Evolutionary conservation across 352 stramenopile species (phyloP).

Genomic region (Pythium chondricola): DNA sequence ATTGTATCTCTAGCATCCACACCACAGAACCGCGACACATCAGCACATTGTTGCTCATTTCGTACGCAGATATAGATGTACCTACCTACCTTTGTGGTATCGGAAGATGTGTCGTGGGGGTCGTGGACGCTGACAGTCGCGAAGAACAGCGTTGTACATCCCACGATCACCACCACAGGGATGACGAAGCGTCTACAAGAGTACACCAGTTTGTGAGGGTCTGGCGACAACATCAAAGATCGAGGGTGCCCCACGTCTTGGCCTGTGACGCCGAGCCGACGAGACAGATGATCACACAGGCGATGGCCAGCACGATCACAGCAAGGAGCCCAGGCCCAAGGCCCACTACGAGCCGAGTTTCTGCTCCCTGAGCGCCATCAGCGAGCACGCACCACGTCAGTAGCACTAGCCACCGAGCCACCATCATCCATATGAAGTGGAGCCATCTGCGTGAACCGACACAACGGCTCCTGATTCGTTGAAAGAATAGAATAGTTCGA

Average conservation of each 20-base stretch:
- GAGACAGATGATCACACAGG: conserved; percentile 23
- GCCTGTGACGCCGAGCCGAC: conserved; percentile 23
- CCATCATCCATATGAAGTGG: background rate
- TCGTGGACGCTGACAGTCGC: conserved; percentile 25
- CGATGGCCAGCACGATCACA: conserved; percentile 28
- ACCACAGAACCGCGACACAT: background rate
- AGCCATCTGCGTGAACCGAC: conserved; percentile 9
- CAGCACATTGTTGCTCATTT: background rate
- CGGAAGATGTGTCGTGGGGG: background rate
- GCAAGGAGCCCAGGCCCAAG: conserved; percentile 31
- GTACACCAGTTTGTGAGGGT: background rate
- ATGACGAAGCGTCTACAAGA: conserved; percentile 18
- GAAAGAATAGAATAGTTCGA: background rate
- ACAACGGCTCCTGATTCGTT: background rate
- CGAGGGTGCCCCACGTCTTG: conserved; percentile 4
- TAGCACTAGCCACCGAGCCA: background rate
- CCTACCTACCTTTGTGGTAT: background rate
- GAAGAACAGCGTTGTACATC: conserved; percentile 31
- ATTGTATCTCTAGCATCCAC: conserved; percentile 27
- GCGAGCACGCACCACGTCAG: background rate
- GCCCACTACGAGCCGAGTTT: conserved; percentile 18
- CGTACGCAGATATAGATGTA: background rate
- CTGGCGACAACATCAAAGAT: too few relatives aligned
- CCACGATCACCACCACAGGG: conserved; percentile 19
- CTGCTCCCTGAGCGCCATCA: background rate